Evolutionary conservation across 2,329 filamentous ascomycete genomes (phyloP), one percentile per base, ranked within the genome.

Genomic region (Parafenestella ontariensis): DNA sequence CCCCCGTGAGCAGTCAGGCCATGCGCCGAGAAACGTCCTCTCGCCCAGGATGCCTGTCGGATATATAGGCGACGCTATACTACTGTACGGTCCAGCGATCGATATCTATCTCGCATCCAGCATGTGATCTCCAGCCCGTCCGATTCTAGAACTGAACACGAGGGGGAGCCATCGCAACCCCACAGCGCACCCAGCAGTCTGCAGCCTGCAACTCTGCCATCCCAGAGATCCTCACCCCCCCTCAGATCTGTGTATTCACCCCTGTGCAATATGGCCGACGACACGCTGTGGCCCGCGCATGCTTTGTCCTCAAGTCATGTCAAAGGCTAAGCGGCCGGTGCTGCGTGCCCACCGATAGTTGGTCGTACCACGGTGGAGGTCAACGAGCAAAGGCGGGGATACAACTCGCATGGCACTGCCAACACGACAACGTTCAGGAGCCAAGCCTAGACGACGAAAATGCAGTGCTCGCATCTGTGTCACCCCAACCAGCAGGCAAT

Each of bases 331-430:
- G 62, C 57, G 54, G 59, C 54, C 58, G 51, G 49, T 46, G 37
- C 56, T 47, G 56, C 56, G 49, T 59, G 61, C 55, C 29, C 58
- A 49, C 54, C 29, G 44, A 55, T 46, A 39, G 62, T 59, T 37
- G 46, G 47, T 49, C 50, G 59, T 60, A 40, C 49, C 50, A 62
- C 59, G 49, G 50, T 54, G 36, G 52, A 43, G 46, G 45, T 49
- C 48, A 55, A 52, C 56, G 46, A 58, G 54, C 48, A 48, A 58
- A 56, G 55, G 60, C 55, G 53, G 56, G 54, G 56, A 42, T 37
- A 62, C 59, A 56, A 47, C 54, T 54, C 58, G 52, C 59, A 58
- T 58, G 65, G 64, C 59, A 58, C 56, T 61, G 62, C 65, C 64
- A 67, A 55, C 64, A 62, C 62, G 64, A 62, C 64, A 61, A 61